A percentile compares a stretch with the other conserved stretches of the same genome.
Conservation (phyloP, 129 eudicot species). For the Pseudognaphalium luteoalbum region DNA sequence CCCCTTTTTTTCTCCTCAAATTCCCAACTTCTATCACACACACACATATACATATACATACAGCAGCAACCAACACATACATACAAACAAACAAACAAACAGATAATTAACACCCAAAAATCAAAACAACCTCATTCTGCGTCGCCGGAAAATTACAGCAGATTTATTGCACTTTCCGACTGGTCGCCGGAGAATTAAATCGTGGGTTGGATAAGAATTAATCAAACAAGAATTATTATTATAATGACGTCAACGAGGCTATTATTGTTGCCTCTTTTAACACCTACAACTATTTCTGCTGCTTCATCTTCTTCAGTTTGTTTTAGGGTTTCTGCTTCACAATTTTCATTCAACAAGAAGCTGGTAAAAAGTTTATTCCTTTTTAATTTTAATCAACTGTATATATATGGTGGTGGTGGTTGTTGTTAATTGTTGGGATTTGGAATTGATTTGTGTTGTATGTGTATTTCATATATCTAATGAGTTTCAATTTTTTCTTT, state of each 20-base stretch:
- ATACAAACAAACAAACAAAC: conserved; percentile 9
- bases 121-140: background rate
- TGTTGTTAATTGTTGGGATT: background rate
- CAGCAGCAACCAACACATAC: background rate
- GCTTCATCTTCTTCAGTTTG: conserved; percentile 25
- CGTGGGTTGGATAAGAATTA: conserved; percentile 4
- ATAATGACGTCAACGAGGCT: conserved; percentile 39
- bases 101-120: conserved; percentile 2
- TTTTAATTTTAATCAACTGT: background rate
- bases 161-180: conserved; percentile 4
- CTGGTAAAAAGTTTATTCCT: conserved; percentile 18
- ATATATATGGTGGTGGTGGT: background rate
- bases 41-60: conserved; percentile 3
- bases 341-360: conserved; percentile 21
- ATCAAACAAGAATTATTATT: background rate
- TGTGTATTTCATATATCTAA: background rate
- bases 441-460: background rate
- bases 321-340: conserved; percentile 16
- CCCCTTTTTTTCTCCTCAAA: conserved; percentile 32
- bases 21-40: conserved; percentile 30
- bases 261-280: conserved; percentile 30
- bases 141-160: conserved; percentile 9
- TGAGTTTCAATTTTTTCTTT: background rate
- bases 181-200: conserved; percentile 25
- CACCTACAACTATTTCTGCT: conserved; percentile 3